These are phyloP conservation scores for Gynostemma pentaphyllum DNA, from an alignment of 306 rosid species.

Conservation along the genomic window DNA sequence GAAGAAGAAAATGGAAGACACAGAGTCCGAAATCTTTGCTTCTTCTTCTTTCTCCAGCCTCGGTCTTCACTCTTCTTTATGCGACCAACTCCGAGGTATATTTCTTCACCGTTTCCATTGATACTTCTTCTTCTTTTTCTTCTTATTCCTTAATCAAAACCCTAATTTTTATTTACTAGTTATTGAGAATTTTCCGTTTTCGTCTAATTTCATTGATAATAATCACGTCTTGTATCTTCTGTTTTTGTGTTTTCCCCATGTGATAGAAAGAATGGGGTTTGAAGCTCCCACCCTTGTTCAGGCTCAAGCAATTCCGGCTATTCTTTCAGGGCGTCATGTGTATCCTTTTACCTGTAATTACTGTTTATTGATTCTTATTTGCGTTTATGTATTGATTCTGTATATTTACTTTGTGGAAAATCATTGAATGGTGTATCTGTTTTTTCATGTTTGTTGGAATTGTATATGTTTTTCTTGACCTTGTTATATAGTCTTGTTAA, in stretches of 20 bases:
- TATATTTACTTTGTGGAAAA: background rate
- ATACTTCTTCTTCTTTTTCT: background rate
- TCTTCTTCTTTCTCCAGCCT: constrained; percentile 73
- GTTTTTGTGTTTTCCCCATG: background rate
- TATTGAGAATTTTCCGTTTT: background rate
- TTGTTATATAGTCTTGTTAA: constrained; percentile 44
- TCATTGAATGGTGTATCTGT: background rate
- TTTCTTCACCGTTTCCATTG: background rate
- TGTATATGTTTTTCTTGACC: constrained; percentile 30
- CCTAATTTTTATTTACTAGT: background rate
- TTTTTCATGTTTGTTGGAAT: background rate
- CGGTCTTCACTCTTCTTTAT: constrained; percentile 59
- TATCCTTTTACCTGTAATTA: constrained; percentile 31
- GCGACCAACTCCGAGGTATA: constrained; percentile 74
- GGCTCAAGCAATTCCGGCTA: constrained; percentile 75
- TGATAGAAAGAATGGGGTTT: constrained; percentile 65
- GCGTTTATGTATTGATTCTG: background rate
- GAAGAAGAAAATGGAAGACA: constrained; percentile 12
- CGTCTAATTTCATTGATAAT: background rate
- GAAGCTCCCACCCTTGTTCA: constrained; percentile 75
- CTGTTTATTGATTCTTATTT: background rate
- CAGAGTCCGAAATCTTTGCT: constrained; percentile 36
- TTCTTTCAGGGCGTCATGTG: constrained; percentile 72
- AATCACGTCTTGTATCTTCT: background rate
- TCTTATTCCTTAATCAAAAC: background rate